A percentile compares a stretch with the other conserved stretches of the same genome.
Evolutionary conservation across 108 stramenopile species (phyloP).

Genomic region (Hondaea fermentalgiana): DNA sequence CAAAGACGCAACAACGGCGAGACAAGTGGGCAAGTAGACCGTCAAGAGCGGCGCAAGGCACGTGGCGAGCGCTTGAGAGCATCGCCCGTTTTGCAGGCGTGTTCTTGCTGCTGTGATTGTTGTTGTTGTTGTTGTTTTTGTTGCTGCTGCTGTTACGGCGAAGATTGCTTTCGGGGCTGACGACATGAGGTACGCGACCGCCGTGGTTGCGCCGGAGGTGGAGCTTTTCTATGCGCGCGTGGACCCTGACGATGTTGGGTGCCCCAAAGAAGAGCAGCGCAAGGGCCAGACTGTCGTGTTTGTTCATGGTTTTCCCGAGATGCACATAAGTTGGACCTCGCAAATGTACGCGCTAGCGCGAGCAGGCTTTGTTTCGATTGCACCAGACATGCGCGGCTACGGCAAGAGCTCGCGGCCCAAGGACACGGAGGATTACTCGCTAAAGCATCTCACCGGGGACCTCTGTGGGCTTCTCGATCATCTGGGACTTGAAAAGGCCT

Average conservation of each 20-base stretch:
- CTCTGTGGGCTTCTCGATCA: not conserved
- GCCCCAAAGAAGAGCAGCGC: not conserved
- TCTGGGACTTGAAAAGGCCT: not conserved
- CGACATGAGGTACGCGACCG: not conserved
- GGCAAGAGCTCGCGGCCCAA: not conserved
- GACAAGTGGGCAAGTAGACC: too few species aligned
- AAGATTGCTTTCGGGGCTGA: not conserved
- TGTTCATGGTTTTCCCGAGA: not conserved
- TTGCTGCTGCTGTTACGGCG: too few species aligned
- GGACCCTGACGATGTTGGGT: not conserved
- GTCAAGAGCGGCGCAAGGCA: too few species aligned
- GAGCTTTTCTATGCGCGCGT: not conserved
- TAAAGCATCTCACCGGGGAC: not conserved
- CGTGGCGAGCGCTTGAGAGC: too few species aligned
- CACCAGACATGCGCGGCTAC: slow-evolving; percentile 10
- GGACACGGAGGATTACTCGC: not conserved
- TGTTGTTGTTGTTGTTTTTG: too few species aligned
- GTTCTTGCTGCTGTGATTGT: too few species aligned
- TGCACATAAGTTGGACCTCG: not conserved
- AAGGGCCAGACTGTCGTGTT: not conserved
- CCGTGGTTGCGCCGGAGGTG: not conserved
- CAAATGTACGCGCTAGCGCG: not conserved
- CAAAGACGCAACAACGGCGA: too few species aligned
- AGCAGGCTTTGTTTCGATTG: not conserved
- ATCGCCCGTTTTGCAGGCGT: too few species aligned